These are phyloP conservation scores for Hyaloperonospora brassicae DNA, from an alignment of 352 stramenopile species.

Conservation along the genomic window DNA sequence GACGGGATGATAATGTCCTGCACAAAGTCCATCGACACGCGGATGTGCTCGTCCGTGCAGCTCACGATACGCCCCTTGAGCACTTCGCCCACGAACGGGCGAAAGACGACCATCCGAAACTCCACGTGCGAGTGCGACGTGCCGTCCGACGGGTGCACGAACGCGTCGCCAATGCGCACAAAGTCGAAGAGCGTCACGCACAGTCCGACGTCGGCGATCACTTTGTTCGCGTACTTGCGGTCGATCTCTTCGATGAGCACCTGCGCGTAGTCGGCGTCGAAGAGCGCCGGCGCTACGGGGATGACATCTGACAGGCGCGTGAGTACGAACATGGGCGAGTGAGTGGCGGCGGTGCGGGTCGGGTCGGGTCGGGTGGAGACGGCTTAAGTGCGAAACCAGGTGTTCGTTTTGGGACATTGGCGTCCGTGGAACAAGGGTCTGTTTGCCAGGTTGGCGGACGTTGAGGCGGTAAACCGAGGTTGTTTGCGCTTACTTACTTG, in stretches of 20 bases:
- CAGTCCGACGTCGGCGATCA: slow-evolving; percentile 80
- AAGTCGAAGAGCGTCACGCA: slow-evolving; percentile 88
- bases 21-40: slow-evolving; percentile 87
- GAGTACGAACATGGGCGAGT: slow-evolving; percentile 63
- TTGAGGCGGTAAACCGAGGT: too few species aligned
- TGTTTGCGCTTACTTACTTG: too few species aligned
- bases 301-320: slow-evolving; percentile 83
- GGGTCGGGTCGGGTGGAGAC: too few species aligned
- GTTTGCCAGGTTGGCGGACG: too few species aligned
- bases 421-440: too few species aligned
- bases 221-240: slow-evolving; percentile 88
- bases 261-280: slow-evolving; percentile 76
- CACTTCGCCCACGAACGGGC: slow-evolving; percentile 82
- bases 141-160: slow-evolving; percentile 78
- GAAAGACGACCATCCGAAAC: slow-evolving; percentile 87
- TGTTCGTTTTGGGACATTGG: too few species aligned
- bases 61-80: slow-evolving; percentile 84
- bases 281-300: slow-evolving; percentile 68
- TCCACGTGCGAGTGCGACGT: slow-evolving; percentile 84
- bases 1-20: slow-evolving; percentile 87
- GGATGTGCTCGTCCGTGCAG: slow-evolving; percentile 85
- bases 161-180: slow-evolving; percentile 78
- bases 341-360: too few species aligned
- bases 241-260: slow-evolving; percentile 86
- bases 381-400: too few species aligned